These are phyloP conservation scores for Prunus davidiana DNA, from an alignment of 306 rosid genomes.

Conservation along the genomic window DNA sequence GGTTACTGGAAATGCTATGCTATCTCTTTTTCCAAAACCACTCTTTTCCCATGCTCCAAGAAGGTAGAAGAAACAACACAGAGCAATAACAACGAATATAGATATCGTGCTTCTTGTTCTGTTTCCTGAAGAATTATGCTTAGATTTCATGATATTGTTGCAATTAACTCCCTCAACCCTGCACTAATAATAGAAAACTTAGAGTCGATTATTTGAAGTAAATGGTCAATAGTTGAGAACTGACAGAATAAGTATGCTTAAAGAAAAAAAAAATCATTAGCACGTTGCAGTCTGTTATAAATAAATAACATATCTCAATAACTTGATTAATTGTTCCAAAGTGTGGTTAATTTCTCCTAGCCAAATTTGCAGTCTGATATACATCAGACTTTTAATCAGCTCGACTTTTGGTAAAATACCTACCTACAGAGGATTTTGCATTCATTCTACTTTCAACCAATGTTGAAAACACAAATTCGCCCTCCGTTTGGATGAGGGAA, in stretches of 20 bases:
- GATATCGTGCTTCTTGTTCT: slow-evolving; percentile 66
- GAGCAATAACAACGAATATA: slow-evolving; percentile 67
- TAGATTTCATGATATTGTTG: slow-evolving; percentile 60
- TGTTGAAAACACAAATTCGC: not conserved
- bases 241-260: not conserved
- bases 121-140: slow-evolving; percentile 46
- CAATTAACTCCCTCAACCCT: slow-evolving; percentile 29
- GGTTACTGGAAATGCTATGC: slow-evolving; percentile 57
- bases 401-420: not conserved
- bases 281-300: too few relatives aligned
- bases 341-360: not conserved
- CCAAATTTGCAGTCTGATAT: not conserved
- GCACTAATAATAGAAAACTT: slow-evolving; percentile 11
- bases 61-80: slow-evolving; percentile 89
- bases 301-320: not conserved
- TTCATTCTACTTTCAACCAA: not conserved
- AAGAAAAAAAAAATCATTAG: not conserved
- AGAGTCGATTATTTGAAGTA: slow-evolving; percentile 9
- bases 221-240: slow-evolving; percentile 20
- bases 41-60: slow-evolving; percentile 97
- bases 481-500: too few relatives aligned
- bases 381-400: not conserved
- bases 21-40: slow-evolving; percentile 83
- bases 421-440: not conserved
- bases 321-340: not conserved